Percentiles rank a stretch among this genome's conserved stretches.
Evolutionary conservation across 768 basidiomycete species (phyloP).

Genomic region (Mycena sanguinolenta): DNA sequence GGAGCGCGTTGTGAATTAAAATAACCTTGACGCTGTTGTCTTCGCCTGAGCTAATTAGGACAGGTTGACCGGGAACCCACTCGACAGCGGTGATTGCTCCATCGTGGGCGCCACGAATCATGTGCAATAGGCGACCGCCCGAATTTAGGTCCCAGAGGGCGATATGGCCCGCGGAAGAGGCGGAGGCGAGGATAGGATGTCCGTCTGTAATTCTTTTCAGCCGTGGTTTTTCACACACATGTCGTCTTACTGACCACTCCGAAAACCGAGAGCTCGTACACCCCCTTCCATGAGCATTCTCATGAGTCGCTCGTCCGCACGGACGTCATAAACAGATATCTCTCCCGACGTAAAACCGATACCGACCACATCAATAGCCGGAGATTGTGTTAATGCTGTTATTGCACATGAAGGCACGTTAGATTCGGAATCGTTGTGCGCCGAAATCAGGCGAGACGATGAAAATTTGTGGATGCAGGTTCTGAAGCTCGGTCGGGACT

Average conservation of each 20-base stretch:
- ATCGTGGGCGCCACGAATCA: slow-evolving; percentile 91
- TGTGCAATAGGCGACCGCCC: slow-evolving; percentile 85
- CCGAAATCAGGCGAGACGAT: slow-evolving; percentile 63
- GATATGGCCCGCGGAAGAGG: slow-evolving; percentile 88
- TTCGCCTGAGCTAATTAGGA: slow-evolving; percentile 90
- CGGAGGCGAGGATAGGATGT: slow-evolving; percentile 89
- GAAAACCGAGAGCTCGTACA: slow-evolving; percentile 83
- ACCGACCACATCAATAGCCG: slow-evolving; percentile 97
- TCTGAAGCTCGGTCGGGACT: slow-evolving; percentile 53
- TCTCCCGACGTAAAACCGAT: slow-evolving; percentile 91
- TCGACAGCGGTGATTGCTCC: slow-evolving; percentile 84
- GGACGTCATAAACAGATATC: slow-evolving; percentile 90
- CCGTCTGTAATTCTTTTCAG: slow-evolving; percentile 67
- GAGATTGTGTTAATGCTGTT: slow-evolving; percentile 88
- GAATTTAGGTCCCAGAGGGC: slow-evolving; percentile 94
- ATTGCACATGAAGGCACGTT: slow-evolving; percentile 61
- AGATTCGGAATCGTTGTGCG: slow-evolving; percentile 46
- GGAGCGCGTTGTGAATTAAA: slow-evolving; percentile 5
- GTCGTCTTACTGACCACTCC: slow-evolving; percentile 81
- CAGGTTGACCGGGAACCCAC: slow-evolving; percentile 94
- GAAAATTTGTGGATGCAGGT: slow-evolving; percentile 87
- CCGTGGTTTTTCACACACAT: not conserved
- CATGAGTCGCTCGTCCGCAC: slow-evolving; percentile 90
- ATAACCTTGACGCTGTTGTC: slow-evolving; percentile 96
- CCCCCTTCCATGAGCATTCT: slow-evolving; percentile 91